Evolutionary conservation across 129 eudicot genomes (phyloP), one percentile per base, ranked within the genome.

Genomic region (Pittosporum tobira): DNA sequence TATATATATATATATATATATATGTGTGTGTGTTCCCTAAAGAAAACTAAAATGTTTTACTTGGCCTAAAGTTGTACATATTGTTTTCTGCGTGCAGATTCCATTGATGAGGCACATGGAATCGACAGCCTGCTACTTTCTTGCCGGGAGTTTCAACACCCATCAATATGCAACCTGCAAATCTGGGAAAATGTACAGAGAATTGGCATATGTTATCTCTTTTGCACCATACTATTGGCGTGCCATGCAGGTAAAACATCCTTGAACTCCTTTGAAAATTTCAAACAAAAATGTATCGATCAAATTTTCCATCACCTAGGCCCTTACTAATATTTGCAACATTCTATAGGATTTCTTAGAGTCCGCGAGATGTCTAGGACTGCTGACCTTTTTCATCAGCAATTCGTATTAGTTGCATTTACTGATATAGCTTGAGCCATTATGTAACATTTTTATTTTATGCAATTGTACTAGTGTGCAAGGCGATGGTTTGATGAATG

Each of bases 211-310:
- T 68, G 88, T 87, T 20, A 83, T 93, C 73, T 87, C 99, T 25
- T 93, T 93, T 52, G 94, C 96, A 0, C 99, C 99, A 27, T 93
- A 93, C 61, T 93, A 87, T 50, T 93, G 99, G 99, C 94, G 99
- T 44, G 99, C 99, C 38, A 81, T 93, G 94, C 99, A 93, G 96
- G 99, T 93, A 91, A 29, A 15, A 45, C 3, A 13, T 44, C 3
- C 0, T 15, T 1, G 23, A 12, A 37, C 48, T 43, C 36, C n/a
- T 55, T 10, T 20, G 26, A 23, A 47, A 23, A 26, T 36, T 11
- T 16, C 3, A 48, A 19, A 30, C 19, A 7, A 34, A 11, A 18
- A 15, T 15, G 27, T 49, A 19, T 21, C 21, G 5, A 4, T 19
- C 22, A 10, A 23, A 19, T 49, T 14, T 10, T 25, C 20, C 25